Base-by-base conservation (phyloP, 2,329 filamentous ascomycete genomes). In the Aspergillus carbonarius region DNA sequence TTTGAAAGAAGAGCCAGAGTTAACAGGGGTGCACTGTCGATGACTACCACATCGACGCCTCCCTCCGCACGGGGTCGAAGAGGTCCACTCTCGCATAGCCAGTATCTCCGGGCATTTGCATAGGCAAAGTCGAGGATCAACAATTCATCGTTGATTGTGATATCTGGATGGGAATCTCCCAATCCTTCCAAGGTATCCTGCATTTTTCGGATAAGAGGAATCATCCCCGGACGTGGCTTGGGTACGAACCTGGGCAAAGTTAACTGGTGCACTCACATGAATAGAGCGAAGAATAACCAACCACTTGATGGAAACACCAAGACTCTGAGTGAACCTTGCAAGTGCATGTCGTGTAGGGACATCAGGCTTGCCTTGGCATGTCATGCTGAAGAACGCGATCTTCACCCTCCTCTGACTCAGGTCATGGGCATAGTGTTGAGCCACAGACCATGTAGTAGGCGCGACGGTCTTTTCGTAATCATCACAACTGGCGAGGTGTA, bases 121-220 rank as follows among this genome's bases (percentile, higher is more conserved):
- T 79, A 76, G 57, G 89, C 86, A 89, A 90, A 93, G 54, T 86
- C 82, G 9, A 82, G 82, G 53, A 92, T 84, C 9, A 78, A 75
- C 2, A 76, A 70, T 65, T 87, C 85, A 60, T 90, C 83, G 1
- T 88, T 82, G 0, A 78, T 67, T 0, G 82, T 83, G 39, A 92
- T 80, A 25, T 83, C 81, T 62, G 88, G 81, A 5, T 83, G 81
- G 0, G 85, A 82, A 30, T 83, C 79, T 25, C 84, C 86, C 34
- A 92, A 89, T 7, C 90, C 90, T 74, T 93, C 89, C 4, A 93
- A 83, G 62, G 92, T 92, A 74, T 92, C 92, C 82, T 93, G 90
- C 68, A 92, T 88, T 62, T 89, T 92, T 76, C 92, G 92, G 63
- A 89, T 93, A 75, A 91, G 88, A 47, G 88, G 82, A 75, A 92